A percentile compares a stretch with the other conserved stretches of the same genome.
Evolutionary conservation across 2,329 filamentous ascomycete species (phyloP).

Genomic region (Fusarium tanahbumbuense): DNA sequence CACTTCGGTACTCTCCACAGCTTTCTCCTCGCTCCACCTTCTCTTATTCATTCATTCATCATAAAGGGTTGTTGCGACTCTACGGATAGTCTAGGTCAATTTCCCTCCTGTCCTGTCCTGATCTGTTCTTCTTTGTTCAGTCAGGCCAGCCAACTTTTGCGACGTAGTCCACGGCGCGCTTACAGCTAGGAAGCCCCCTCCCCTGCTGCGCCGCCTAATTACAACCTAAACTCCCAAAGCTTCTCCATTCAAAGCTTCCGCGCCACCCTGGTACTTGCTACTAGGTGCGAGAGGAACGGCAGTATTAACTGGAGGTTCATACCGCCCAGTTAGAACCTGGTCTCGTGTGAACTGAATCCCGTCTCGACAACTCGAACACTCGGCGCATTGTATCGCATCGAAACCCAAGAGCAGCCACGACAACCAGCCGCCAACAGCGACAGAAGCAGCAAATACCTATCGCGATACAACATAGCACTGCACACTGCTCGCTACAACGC

Average conservation of each 20-base stretch:
- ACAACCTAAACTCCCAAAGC: conserved; percentile 14
- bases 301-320: conserved; percentile 40
- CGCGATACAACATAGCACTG: conserved; percentile 16
- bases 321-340: conserved; percentile 45
- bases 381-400: conserved; percentile 37
- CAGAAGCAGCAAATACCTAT: conserved; percentile 4
- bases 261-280: conserved; percentile 27
- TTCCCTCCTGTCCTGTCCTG: conserved; percentile 19
- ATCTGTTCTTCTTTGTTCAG: neutral
- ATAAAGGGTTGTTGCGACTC: conserved; percentile 30
- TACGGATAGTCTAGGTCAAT: conserved; percentile 17
- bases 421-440: conserved; percentile 25
- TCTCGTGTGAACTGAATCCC: conserved; percentile 46
- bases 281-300: conserved; percentile 35
- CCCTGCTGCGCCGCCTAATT: conserved; percentile 40
- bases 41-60: conserved; percentile 26
- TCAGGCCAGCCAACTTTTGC: conserved; percentile 12
- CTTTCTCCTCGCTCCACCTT: conserved; percentile 32
- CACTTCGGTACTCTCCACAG: conserved; percentile 35
- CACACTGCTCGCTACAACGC: conserved; percentile 24
- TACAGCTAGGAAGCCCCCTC: conserved; percentile 29
- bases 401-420: conserved; percentile 23
- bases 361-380: conserved; percentile 41
- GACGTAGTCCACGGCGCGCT: conserved; percentile 14
- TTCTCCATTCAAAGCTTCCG: conserved; percentile 35